A percentile compares a stretch with the other conserved stretches of the same genome.
Evolutionary conservation across 805 yeast genomes (phyloP).

Genomic region (Hanseniaspora osmophila): DNA sequence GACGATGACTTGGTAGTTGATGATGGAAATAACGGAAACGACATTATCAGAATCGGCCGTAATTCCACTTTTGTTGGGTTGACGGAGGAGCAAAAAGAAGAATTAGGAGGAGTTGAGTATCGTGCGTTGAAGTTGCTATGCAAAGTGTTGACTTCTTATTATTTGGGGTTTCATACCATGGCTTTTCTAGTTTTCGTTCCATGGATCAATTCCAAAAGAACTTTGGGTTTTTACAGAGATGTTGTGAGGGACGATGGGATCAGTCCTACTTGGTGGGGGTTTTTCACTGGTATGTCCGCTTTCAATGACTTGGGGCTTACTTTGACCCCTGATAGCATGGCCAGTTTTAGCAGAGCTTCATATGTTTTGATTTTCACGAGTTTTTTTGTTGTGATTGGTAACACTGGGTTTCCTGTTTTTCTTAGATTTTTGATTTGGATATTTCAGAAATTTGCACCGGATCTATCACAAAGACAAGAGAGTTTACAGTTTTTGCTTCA

Average conservation of each 20-base stretch:
- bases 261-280: conserved; percentile 84
- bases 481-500: conserved; percentile 76
- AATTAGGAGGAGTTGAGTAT: conserved; percentile 94
- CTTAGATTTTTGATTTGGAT: conserved; percentile 76
- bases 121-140: conserved; percentile 71
- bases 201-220: conserved; percentile 30
- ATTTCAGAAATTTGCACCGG: conserved; percentile 50
- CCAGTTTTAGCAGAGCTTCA: conserved; percentile 44
- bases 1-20: conserved; percentile 15
- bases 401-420: conserved; percentile 84
- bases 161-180: conserved; percentile 59
- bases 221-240: conserved; percentile 24
- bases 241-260: conserved; percentile 43
- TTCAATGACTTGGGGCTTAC: conserved; percentile 83
- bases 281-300: conserved; percentile 64
- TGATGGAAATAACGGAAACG: conserved; percentile 69
- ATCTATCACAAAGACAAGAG: conserved; percentile 50
- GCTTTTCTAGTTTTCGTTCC: conserved; percentile 41
- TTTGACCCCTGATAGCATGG: conserved; percentile 69
- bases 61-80: conserved; percentile 82
- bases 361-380: conserved; percentile 50
- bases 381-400: conserved; percentile 76
- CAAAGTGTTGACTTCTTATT: conserved; percentile 49
- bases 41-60: conserved; percentile 69
- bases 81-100: conserved; percentile 76